Conservation (phyloP, 768 basidiomycete genomes). For the Leucosporidium scottii region DNA sequence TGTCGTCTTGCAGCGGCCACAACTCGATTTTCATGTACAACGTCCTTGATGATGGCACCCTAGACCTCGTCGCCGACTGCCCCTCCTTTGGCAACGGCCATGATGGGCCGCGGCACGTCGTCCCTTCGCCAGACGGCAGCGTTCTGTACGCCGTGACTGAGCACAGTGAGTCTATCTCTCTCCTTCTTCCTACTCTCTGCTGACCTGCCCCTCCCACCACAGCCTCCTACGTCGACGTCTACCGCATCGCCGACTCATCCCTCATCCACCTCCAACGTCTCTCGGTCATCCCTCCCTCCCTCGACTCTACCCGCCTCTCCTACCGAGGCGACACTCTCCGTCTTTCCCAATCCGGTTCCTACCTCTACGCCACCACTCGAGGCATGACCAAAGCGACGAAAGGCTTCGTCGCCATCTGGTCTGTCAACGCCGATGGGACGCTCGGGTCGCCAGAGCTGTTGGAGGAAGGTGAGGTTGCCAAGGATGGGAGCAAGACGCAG, state of each 20-base stretch:
- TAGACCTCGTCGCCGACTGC: conserved; percentile 25
- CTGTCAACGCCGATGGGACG: conserved; percentile 13
- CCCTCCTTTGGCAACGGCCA: conserved; percentile 23
- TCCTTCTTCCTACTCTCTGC: not conserved
- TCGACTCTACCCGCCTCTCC: conserved; percentile 9
- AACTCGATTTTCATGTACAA: conserved; percentile 35
- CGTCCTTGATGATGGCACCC: conserved; percentile 30
- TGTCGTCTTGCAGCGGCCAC: conserved; percentile 17
- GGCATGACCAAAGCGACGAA: conserved; percentile 27
- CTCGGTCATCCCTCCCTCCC: conserved; percentile 30
- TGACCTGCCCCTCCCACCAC: not conserved
- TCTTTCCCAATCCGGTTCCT: conserved; percentile 24
- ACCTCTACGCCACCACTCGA: conserved; percentile 38
- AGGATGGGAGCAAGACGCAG: not conserved
- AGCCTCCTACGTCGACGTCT: conserved; percentile 39
- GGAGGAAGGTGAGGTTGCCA: not conserved
- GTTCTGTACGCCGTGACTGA: conserved; percentile 38
- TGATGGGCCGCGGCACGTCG: conserved; percentile 36
- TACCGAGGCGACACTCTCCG: conserved; percentile 40
- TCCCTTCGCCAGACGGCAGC: conserved; percentile 31
- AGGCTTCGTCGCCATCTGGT: conserved; percentile 35
- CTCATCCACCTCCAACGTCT: conserved; percentile 33
- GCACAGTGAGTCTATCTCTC: conserved; percentile 29
- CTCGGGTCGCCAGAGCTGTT: conserved; percentile 1
- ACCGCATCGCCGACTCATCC: conserved; percentile 12